Evolutionary conservation across 179 eudicot species (phyloP).

Genomic region (Heliamphora pulchella): DNA sequence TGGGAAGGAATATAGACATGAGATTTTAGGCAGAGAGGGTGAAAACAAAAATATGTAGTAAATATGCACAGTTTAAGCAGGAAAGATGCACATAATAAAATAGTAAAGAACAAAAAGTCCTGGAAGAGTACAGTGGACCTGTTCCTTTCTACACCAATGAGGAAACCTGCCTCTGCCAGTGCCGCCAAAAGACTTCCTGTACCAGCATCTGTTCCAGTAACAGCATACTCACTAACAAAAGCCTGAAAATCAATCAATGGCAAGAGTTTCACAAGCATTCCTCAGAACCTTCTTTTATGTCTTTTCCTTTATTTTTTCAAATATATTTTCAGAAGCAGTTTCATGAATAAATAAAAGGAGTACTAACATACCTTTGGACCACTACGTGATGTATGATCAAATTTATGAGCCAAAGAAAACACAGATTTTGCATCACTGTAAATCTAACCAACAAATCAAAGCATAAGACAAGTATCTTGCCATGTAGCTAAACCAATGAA

Average conservation of each 20-base stretch:
- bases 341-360: background rate
- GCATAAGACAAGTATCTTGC: conserved; percentile 4
- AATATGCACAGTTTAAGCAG: background rate
- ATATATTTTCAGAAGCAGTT: background rate
- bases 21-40: background rate
- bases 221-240: conserved; percentile 97
- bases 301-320: background rate
- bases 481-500: background rate
- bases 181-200: conserved; percentile 80
- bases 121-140: conserved; percentile 34
- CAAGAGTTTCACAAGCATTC: conserved; percentile 15
- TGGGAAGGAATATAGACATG: background rate
- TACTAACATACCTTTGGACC: conserved; percentile 53
- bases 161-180: conserved; percentile 84
- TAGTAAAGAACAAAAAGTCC: background rate
- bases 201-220: conserved; percentile 67
- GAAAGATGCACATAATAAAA: background rate
- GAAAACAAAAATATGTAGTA: background rate
- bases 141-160: conserved; percentile 85
- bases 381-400: conserved; percentile 35
- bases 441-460: conserved; percentile 28
- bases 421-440: conserved; percentile 29
- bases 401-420: conserved; percentile 30
- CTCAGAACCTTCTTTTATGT: background rate
- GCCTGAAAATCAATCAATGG: conserved; percentile 40